Evolutionary conservation across 2,329 filamentous ascomycete species (phyloP).

Genomic region (Arthroderma sp.): DNA sequence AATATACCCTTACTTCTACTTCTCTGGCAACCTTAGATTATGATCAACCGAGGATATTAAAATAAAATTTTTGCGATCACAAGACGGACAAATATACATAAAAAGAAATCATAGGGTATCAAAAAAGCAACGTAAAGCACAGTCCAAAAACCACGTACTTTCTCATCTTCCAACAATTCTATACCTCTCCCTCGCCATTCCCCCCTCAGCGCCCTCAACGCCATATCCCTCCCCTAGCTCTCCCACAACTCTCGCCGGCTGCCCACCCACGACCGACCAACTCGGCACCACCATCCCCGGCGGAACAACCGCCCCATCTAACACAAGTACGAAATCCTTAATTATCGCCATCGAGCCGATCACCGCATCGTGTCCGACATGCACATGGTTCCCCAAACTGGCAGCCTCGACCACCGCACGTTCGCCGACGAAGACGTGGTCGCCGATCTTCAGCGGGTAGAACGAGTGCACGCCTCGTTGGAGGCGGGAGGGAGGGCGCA

Average conservation of each 20-base stretch:
- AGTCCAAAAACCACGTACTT: not conserved
- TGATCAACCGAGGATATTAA: not conserved
- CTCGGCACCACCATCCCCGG: slow-evolving; percentile 84
- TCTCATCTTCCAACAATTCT: slow-evolving; percentile 23
- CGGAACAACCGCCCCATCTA: slow-evolving; percentile 74
- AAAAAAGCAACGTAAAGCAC: not conserved
- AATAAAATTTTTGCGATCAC: not conserved
- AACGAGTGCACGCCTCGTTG: slow-evolving; percentile 53
- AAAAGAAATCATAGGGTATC: not conserved
- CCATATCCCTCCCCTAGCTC: slow-evolving; percentile 49
- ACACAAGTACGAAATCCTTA: slow-evolving; percentile 80
- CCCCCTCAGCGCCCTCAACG: slow-evolving; percentile 32
- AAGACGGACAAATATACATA: not conserved
- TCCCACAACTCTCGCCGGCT: slow-evolving; percentile 65
- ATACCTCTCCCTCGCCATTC: slow-evolving; percentile 31
- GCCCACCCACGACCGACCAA: slow-evolving; percentile 78
- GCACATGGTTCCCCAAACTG: slow-evolving; percentile 69
- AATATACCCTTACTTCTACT: slow-evolving; percentile 7
- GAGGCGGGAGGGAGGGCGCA: slow-evolving; percentile 71
- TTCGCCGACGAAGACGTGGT: slow-evolving; percentile 82
- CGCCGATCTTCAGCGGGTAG: slow-evolving; percentile 82
- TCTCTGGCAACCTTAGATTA: not conserved
- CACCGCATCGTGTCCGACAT: slow-evolving; percentile 64
- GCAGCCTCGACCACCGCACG: slow-evolving; percentile 69
- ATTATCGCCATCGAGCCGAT: slow-evolving; percentile 81